Evolutionary conservation across 371 early-diverging fungal genomes (phyloP), one percentile per base, ranked within the genome.

Genomic region (Circinella umbellata): DNA sequence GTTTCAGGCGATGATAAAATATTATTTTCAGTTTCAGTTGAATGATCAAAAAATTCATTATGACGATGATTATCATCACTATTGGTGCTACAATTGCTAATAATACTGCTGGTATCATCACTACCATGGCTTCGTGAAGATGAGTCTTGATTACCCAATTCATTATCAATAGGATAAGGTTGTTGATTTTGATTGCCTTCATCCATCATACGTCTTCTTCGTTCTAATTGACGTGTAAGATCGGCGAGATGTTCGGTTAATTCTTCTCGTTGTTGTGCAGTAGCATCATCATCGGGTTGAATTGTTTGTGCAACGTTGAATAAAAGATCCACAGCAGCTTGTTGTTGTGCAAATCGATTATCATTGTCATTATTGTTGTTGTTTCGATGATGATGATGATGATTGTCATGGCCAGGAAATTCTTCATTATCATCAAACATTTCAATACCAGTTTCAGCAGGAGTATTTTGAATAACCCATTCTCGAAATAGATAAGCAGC

Each of bases 401-500:
- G 5, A 34, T 18, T 14, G 27, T 18, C 13, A 57, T 18, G 10
- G 27, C n/a, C n/a, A 7, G 7, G 6, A 9, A 34, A 14, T 27
- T 57, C 57, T 18, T 57, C 57, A n/a, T 57, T 57, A 27, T 74
- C 75, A 34, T 65, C 72, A 35, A 67, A 48, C 51, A 70, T 42
- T 13, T 73, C 74, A 13, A 73, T 69, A 7, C 70, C 79, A 4
- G 73, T 70, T 20, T 81, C 79, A 17, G 70, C 66, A 3, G 91
- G 91, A 15, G 92, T 88, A 70, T 96, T 93, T 66, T 93, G 90
- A 20, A 91, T 81, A 18, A 96, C 90, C 91, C 95, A 96, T 77
- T 97, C 97, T 35, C 93, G 91, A 48, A 96, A 78, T 42, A 93
- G 81, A 70, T 95, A 91, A 6, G 92, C 83, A 1, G 90, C 89